Evolutionary conservation across 352 stramenopile genomes (phyloP).

Genomic region (Globisporangium lucens): DNA sequence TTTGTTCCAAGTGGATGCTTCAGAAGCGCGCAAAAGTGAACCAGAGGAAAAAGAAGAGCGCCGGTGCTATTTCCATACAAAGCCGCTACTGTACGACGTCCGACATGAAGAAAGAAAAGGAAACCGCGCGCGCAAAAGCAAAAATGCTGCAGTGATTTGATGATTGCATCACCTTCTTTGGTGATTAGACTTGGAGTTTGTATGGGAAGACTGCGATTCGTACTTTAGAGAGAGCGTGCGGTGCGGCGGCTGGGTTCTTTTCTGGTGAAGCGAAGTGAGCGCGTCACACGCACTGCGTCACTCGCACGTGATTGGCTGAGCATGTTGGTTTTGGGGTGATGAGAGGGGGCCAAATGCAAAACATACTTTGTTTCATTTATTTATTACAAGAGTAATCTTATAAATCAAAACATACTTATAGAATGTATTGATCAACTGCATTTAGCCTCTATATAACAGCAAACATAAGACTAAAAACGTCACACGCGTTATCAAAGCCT

Average conservation of each 20-base stretch:
- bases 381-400: not conserved
- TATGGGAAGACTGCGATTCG: not conserved
- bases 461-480: not conserved
- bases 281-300: constrained; percentile 11
- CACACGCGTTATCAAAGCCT: not conserved
- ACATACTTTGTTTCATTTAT: not conserved
- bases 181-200: constrained; percentile 15
- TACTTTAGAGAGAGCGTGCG: not conserved
- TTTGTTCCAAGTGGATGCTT: not conserved
- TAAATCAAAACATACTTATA: not conserved
- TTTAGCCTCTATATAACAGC: not conserved
- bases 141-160: not conserved
- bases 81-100: not conserved
- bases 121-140: not conserved
- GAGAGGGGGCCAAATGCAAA: not conserved
- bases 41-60: not conserved
- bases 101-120: not conserved
- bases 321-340: not conserved
- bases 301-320: constrained; percentile 11
- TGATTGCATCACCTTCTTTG: not conserved
- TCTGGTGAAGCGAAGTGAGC: constrained; percentile 4
- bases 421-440: too few species aligned
- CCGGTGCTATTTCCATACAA: constrained; percentile 1
- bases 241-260: constrained; percentile 3
- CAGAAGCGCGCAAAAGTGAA: not conserved